Evolutionary conservation across 176 grass and related monocot genomes (phyloP).

Genomic region (Bonia amplexicaulis): DNA sequence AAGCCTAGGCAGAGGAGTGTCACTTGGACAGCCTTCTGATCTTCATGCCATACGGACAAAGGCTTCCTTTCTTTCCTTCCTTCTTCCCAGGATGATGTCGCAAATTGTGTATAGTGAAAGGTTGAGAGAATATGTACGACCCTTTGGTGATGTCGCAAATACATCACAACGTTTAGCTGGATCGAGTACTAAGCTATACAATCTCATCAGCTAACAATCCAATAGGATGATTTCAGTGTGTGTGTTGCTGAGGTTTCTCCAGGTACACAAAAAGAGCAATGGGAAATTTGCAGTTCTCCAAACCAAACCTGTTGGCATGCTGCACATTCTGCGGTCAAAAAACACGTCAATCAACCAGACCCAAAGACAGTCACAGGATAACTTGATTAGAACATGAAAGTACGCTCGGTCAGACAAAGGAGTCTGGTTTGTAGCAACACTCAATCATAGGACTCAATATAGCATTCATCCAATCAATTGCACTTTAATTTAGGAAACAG

Average conservation of each 20-base stretch:
- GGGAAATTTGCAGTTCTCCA: background rate
- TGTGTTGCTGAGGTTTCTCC: background rate
- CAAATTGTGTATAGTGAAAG: background rate
- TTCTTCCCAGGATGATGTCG: background rate
- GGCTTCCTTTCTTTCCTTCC: background rate
- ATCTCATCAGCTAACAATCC: background rate
- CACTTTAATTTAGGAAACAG: constrained; percentile 9
- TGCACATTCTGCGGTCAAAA: background rate
- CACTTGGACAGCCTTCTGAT: constrained; percentile 29
- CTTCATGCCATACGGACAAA: too few relatives aligned
- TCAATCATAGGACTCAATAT: background rate
- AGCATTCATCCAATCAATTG: background rate
- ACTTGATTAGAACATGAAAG: background rate
- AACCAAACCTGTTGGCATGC: background rate
- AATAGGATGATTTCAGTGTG: background rate
- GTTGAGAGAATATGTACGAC: background rate
- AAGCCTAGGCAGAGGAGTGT: constrained; percentile 40
- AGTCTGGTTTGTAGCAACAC: background rate
- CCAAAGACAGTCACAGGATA: background rate
- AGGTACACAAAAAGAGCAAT: background rate
- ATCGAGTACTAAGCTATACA: background rate
- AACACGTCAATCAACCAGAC: background rate
- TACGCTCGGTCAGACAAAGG: background rate
- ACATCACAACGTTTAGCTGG: background rate
- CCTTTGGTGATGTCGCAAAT: background rate